Evolutionary conservation across 2,329 filamentous ascomycete species (phyloP).

Genomic region (Ophiostoma ips): DNA sequence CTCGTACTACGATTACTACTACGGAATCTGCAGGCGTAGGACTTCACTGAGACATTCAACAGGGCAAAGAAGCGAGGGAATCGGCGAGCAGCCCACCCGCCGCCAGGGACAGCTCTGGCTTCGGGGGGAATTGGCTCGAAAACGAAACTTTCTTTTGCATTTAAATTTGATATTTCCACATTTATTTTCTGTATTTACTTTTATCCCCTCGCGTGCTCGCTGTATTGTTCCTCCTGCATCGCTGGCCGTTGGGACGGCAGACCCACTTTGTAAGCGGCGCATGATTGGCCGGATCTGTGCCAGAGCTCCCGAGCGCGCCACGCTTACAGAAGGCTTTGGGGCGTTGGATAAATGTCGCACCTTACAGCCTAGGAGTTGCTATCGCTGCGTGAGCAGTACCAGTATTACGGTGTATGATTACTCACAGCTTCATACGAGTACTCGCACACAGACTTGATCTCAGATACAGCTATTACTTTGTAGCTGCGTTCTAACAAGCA

Average conservation of each 20-base stretch:
- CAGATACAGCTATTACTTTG: too few species aligned
- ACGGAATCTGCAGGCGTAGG: too few species aligned
- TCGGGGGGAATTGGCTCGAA: constrained; percentile 12
- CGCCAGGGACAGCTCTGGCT: constrained; percentile 2
- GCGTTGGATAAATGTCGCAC: background rate
- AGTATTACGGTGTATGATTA: too few species aligned
- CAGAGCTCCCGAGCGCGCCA: background rate
- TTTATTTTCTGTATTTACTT: constrained; percentile 2
- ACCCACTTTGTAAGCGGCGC: constrained; percentile 4
- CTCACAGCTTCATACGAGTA: too few species aligned
- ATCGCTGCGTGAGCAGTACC: too few species aligned
- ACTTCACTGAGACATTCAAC: too few species aligned
- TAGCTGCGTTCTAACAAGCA: too few species aligned
- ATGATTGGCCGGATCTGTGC: background rate
- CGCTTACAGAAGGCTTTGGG: background rate
- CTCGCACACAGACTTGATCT: too few species aligned
- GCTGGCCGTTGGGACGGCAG: constrained; percentile 1
- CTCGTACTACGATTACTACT: background rate
- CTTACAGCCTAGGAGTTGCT: too few species aligned
- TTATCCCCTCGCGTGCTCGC: constrained; percentile 4
- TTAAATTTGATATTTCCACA: background rate
- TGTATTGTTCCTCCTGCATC: constrained; percentile 6
- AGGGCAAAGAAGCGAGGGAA: constrained; percentile 8
- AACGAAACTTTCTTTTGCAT: background rate
- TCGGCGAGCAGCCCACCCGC: constrained; percentile 4